phyloP scores from a whole-genome alignment of 768 basidiomycete genomes.

The Mycena chlorophos region DNA sequence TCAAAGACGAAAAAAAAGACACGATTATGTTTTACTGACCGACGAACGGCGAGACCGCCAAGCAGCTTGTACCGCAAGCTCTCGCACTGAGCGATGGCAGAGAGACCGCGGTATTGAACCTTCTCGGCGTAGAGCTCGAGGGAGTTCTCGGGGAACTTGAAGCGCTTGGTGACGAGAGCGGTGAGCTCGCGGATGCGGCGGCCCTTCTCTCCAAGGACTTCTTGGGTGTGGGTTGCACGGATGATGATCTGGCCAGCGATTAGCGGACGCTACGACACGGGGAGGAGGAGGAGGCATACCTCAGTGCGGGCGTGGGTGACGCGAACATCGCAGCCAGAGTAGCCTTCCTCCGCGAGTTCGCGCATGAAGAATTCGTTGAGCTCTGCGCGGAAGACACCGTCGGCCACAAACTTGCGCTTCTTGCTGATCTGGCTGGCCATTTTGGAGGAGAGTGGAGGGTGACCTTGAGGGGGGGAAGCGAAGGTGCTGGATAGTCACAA shows the following conservation, averaged over 20 bases:
- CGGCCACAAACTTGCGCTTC: slow-evolving; percentile 98
- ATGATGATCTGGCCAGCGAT: slow-evolving; percentile 80
- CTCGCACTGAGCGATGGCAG: slow-evolving; percentile 98
- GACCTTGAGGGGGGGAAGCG: slow-evolving; percentile 7
- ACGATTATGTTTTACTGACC: slow-evolving; percentile 51
- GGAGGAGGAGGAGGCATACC: slow-evolving; percentile 40
- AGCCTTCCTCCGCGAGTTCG: slow-evolving; percentile 98
- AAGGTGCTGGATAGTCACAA: background rate
- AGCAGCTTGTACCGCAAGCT: slow-evolving; percentile 98
- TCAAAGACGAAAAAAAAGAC: background rate
- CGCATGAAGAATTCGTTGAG: slow-evolving; percentile 98
- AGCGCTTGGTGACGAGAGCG: slow-evolving; percentile 96
- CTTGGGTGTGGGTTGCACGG: slow-evolving; percentile 98
- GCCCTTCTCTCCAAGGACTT: slow-evolving; percentile 98
- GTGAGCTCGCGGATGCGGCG: slow-evolving; percentile 99
- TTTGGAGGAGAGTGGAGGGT: slow-evolving; percentile 30
- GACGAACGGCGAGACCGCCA: slow-evolving; percentile 97
- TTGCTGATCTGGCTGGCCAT: slow-evolving; percentile 93
- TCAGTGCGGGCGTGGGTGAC: slow-evolving; percentile 99
- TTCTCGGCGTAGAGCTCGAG: slow-evolving; percentile 99
- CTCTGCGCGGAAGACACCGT: slow-evolving; percentile 99
- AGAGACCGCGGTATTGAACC: slow-evolving; percentile 96
- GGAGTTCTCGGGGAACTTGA: slow-evolving; percentile 99
- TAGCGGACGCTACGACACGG: background rate
- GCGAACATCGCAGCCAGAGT: slow-evolving; percentile 99